Evolutionary conservation across 768 basidiomycete genomes (phyloP).

Genomic region (Agaricus sinodeliciosus): DNA sequence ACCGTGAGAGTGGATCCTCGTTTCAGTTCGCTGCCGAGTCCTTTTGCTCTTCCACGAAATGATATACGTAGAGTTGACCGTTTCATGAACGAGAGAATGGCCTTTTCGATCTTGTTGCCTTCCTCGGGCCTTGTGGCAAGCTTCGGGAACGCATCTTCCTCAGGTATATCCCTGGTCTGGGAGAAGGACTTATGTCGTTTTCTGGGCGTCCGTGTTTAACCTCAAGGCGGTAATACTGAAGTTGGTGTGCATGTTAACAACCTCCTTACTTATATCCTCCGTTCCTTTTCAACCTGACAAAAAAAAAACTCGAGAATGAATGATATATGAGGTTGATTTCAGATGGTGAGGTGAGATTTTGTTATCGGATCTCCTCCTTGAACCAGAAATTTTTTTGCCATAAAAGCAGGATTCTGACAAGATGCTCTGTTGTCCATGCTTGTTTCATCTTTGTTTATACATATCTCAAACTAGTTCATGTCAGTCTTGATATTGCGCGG

Average conservation of each 20-base stretch:
- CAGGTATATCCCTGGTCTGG: constrained; percentile 27
- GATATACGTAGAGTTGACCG: constrained; percentile 45
- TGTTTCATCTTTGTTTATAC: constrained; percentile 34
- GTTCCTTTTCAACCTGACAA: constrained; percentile 38
- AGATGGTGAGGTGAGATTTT: constrained; percentile 38
- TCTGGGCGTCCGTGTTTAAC: constrained; percentile 51
- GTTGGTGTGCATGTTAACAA: constrained; percentile 49
- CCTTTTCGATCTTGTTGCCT: too few relatives aligned
- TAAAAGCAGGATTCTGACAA: constrained; percentile 33
- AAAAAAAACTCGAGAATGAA: constrained; percentile 33
- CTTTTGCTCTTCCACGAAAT: constrained; percentile 42
- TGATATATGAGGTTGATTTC: constrained; percentile 48
- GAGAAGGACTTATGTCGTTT: constrained; percentile 48
- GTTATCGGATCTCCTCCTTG: constrained; percentile 40
- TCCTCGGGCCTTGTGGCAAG: constrained; percentile 36
- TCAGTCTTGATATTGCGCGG: constrained; percentile 30
- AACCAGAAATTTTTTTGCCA: constrained; percentile 49
- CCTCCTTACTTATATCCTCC: constrained; percentile 33
- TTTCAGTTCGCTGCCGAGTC: constrained; percentile 40
- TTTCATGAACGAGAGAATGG: constrained; percentile 47
- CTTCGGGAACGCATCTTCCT: constrained; percentile 33
- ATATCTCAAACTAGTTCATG: too few relatives aligned
- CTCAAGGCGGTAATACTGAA: constrained; percentile 49
- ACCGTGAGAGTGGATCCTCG: constrained; percentile 33
- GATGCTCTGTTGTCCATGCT: constrained; percentile 32